Evolutionary conservation across 116 monocot species (phyloP).

Genomic region (Zostera marina): DNA sequence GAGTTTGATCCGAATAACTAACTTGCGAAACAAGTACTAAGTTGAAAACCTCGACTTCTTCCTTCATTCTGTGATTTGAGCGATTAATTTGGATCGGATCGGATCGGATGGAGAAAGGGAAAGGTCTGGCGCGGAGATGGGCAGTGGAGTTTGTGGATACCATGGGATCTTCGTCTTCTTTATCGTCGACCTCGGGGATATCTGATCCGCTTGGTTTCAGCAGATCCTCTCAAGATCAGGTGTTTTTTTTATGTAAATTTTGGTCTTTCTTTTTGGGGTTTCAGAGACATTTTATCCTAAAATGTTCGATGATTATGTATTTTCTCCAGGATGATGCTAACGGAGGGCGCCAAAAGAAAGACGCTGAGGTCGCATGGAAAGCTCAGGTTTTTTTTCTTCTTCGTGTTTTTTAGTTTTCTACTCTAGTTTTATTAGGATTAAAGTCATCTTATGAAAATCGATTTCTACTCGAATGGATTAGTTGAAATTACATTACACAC

Average conservation of each 20-base stretch:
- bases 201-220: constrained; percentile 41
- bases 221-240: constrained; percentile 48
- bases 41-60: no score
- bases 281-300: neutral
- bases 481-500: no score
- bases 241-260: constrained; percentile 5
- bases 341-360: constrained; percentile 65
- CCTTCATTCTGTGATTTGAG: no score
- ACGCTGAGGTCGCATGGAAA: constrained; percentile 81
- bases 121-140: constrained; percentile 70
- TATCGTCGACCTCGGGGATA: constrained; percentile 13
- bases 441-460: no score
- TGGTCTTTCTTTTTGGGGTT: constrained; percentile 1
- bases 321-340: constrained; percentile 44
- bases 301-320: neutral
- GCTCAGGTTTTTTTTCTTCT: constrained; percentile 30
- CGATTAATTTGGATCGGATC: no score
- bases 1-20: no score
- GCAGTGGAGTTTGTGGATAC: constrained; percentile 48
- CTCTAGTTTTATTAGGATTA: no score
- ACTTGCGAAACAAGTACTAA: no score
- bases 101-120: constrained; percentile 53
- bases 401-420: no score
- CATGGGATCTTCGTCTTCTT: constrained; percentile 7
- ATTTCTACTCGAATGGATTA: no score